A percentile compares a stretch with the other conserved stretches of the same genome.
Evolutionary conservation across 2,329 filamentous ascomycete genomes (phyloP).

Genomic region (Gnomoniopsis sp.): DNA sequence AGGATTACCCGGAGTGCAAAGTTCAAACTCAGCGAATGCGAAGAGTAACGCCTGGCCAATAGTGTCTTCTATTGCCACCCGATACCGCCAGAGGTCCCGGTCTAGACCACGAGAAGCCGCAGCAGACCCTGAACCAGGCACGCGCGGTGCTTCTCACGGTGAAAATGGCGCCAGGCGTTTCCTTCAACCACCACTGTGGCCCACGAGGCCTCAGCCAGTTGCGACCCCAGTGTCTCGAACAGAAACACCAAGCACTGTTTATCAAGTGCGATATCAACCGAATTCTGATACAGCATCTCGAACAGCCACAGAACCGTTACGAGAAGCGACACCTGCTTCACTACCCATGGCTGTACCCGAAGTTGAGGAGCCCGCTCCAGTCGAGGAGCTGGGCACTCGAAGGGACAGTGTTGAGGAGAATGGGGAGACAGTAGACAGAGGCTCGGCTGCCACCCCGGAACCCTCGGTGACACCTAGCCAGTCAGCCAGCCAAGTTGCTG

Average conservation of each 20-base stretch:
- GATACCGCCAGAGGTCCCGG: slow-evolving; percentile 30
- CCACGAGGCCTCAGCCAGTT: slow-evolving; percentile 51
- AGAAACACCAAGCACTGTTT: slow-evolving; percentile 62
- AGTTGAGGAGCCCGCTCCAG: slow-evolving; percentile 29
- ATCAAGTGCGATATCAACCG: slow-evolving; percentile 59
- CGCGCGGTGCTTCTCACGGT: slow-evolving; percentile 22
- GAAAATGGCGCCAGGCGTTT: slow-evolving; percentile 28
- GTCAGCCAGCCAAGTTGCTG: slow-evolving; percentile 19
- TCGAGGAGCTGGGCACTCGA: slow-evolving; percentile 26
- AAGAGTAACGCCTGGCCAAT: slow-evolving; percentile 37
- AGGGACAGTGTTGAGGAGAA: slow-evolving; percentile 9
- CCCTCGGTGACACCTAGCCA: slow-evolving; percentile 18
- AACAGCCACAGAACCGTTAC: slow-evolving; percentile 36
- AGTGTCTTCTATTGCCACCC: slow-evolving; percentile 36
- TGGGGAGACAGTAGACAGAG: slow-evolving; percentile 6
- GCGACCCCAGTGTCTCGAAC: slow-evolving; percentile 58
- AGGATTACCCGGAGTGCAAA: slow-evolving; percentile 15
- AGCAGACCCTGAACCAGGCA: slow-evolving; percentile 13
- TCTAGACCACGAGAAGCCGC: slow-evolving; percentile 21
- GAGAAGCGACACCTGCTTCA: slow-evolving; percentile 15
- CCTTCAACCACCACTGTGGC: slow-evolving; percentile 51
- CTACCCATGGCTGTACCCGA: slow-evolving; percentile 26
- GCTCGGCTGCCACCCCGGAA: slow-evolving; percentile 12
- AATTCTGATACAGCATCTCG: slow-evolving; percentile 49
- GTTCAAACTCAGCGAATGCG: slow-evolving; percentile 22